phyloP scores from a whole-genome alignment of 208 protist genomes.

The Wallacemonas rigidus region DNA sequence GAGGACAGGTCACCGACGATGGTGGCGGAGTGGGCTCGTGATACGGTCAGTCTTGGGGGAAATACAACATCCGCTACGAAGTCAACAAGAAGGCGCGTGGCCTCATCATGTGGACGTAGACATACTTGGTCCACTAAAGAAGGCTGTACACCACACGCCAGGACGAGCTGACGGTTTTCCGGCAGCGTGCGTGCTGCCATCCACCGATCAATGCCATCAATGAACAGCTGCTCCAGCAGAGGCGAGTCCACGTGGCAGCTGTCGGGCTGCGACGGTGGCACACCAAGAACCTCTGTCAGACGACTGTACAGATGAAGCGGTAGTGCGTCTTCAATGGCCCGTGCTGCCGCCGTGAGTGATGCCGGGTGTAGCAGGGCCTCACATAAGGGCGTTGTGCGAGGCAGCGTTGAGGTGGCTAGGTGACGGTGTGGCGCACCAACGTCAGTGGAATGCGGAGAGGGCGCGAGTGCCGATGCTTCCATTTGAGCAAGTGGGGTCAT shows the following conservation, averaged over 20 bases:
- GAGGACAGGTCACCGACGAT: not conserved
- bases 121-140: slow-evolving; percentile 45
- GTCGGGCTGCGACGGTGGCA: slow-evolving; percentile 17
- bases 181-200: slow-evolving; percentile 29
- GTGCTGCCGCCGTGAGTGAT: slow-evolving; percentile 51
- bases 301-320: slow-evolving; percentile 51
- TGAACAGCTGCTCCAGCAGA: slow-evolving; percentile 75
- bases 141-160: slow-evolving; percentile 75
- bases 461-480: not conserved
- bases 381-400: not conserved
- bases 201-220: slow-evolving; percentile 82
- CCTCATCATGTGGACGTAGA: slow-evolving; percentile 25
- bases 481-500: slow-evolving; percentile 10
- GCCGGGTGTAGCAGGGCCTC: slow-evolving; percentile 32
- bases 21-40: not conserved
- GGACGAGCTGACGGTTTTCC: slow-evolving; percentile 58
- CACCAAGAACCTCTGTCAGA: slow-evolving; percentile 42
- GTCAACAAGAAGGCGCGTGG: slow-evolving; percentile 49
- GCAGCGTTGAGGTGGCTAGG: slow-evolving; percentile 26
- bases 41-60: slow-evolving; percentile 24
- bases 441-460: not conserved
- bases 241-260: slow-evolving; percentile 14
- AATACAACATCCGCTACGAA: slow-evolving; percentile 90
- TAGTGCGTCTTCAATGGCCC: slow-evolving; percentile 41
- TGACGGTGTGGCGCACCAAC: not conserved